Percentiles rank a stretch among this genome's conserved stretches.
phyloP scores from a whole-genome alignment of 176 grass and related monocot species.

The Carex scoparia region DNA sequence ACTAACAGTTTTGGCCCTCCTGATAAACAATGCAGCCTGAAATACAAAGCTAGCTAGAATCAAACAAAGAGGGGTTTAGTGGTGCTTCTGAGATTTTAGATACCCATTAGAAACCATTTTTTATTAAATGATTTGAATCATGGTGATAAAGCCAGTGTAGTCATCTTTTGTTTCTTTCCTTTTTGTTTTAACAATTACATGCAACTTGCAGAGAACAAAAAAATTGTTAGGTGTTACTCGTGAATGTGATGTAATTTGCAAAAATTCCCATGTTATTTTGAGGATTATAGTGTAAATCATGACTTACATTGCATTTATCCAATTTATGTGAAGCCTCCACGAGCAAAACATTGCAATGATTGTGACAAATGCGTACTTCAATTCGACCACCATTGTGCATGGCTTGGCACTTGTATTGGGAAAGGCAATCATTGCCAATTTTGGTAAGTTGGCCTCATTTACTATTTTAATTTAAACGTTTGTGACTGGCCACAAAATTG shows the following conservation, averaged over 20 bases:
- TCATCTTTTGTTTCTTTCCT: not conserved
- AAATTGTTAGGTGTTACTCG: not conserved
- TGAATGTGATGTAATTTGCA: not conserved
- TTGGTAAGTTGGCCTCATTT: constrained; percentile 35
- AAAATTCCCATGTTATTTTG: not conserved
- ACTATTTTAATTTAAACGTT: not conserved
- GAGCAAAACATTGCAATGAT: constrained; percentile 44
- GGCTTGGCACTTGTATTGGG: constrained; percentile 51
- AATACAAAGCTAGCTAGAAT: not conserved
- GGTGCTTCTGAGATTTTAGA: not conserved
- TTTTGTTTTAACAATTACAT: not conserved
- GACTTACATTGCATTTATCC: not conserved
- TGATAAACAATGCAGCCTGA: not conserved
- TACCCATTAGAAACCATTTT: not conserved
- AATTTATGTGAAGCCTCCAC: constrained; percentile 41
- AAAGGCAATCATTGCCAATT: constrained; percentile 40
- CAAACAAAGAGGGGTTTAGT: not conserved
- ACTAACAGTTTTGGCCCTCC: not conserved
- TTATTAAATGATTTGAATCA: not conserved
- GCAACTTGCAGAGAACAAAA: not conserved
- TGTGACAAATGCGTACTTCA: constrained; percentile 49
- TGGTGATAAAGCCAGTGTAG: not conserved
- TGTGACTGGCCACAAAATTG: not conserved
- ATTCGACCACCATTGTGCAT: constrained; percentile 51
- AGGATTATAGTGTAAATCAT: not conserved